Base-by-base conservation (phyloP, 164 flowering plant genomes). In the Macadamia tetraphylla region DNA sequence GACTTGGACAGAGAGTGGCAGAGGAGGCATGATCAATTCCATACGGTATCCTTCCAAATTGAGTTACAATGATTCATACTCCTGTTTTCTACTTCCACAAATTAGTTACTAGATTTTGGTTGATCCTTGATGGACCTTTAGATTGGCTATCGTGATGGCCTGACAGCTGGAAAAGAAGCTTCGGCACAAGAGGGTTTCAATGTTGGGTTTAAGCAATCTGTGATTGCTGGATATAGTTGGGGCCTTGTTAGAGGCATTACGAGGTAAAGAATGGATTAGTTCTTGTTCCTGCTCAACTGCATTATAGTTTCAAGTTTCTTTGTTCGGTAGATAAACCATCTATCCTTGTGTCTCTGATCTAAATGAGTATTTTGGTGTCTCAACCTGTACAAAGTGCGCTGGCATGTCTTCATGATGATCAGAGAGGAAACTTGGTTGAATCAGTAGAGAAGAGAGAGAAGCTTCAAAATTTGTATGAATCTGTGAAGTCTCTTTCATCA, bases 71-170 rank as follows among this genome's bases (percentile, higher is more conserved):
- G 1, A n/a, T 49, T 43, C 5, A 6, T 43, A 43, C 48, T 43
- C 9, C 48, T 43, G 48, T 43, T 43, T 43, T 43, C 48, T 43
- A 64, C 56, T 29, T 63, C 31, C 59, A 60, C 14, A 14, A 58
- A 12, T 63, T 62, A 30, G 13, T 13, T 23, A 17, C 53, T 13
- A 17, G 43, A 58, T 57, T 9, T 71, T 43, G 6, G 13, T 51
- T 70, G 15, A 49, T 71, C 69, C 68, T 53, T 76, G 51, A 62
- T 77, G 58, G 64, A 55, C 62, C 63, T 29, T 62, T 67, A 81
- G 94, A 78, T 83, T 64, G 98, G 96, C 60, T 94, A 91, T 71
- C 92, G 94, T 57, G 98, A 91, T 70, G 97, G 98, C 42, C 61
- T 91, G 43, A 74, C 80, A 35, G 85, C 89, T 12, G 98, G 95